Evolutionary conservation across 2,329 filamentous ascomycete genomes (phyloP).

Genomic region (Aureobasidium sp.): DNA sequence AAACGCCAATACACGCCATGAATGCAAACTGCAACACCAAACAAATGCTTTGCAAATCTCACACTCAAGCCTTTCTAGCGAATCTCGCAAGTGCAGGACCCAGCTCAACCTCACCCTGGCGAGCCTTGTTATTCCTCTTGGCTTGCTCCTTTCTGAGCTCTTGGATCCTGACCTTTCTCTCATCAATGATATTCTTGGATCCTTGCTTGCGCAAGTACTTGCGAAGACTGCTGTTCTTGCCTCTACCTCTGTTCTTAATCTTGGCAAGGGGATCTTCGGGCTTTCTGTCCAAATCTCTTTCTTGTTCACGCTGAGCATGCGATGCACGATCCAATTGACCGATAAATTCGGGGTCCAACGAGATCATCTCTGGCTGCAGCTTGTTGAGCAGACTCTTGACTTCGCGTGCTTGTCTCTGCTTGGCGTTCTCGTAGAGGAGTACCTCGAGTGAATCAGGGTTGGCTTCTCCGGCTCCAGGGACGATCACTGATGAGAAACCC

Average conservation of each 20-base stretch:
- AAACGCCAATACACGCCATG: not conserved
- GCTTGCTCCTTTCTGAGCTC: constrained; percentile 77
- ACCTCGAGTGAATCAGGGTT: constrained; percentile 95
- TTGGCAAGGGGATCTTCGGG: constrained; percentile 59
- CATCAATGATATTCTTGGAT: constrained; percentile 94
- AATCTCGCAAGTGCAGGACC: constrained; percentile 91
- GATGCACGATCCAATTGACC: constrained; percentile 87
- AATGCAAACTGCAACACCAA: not conserved
- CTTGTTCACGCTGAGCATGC: constrained; percentile 78
- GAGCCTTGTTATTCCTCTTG: constrained; percentile 72
- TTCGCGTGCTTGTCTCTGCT: constrained; percentile 93
- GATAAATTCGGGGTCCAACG: constrained; percentile 91
- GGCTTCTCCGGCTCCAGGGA: constrained; percentile 95
- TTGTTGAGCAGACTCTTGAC: constrained; percentile 94
- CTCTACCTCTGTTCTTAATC: constrained; percentile 80
- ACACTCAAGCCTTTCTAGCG: constrained; percentile 62
- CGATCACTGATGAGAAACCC: constrained; percentile 90
- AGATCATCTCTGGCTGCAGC: constrained; percentile 97
- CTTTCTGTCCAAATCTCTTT: constrained; percentile 82
- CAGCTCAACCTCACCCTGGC: constrained; percentile 77
- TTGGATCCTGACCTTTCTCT: constrained; percentile 89
- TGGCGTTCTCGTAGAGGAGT: constrained; percentile 95
- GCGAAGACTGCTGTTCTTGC: constrained; percentile 89
- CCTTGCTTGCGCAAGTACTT: constrained; percentile 94
- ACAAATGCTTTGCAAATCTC: not conserved